Conservation (phyloP, 1,139 yeast genomes). For the Magnusiomyces sp. region DNA sequence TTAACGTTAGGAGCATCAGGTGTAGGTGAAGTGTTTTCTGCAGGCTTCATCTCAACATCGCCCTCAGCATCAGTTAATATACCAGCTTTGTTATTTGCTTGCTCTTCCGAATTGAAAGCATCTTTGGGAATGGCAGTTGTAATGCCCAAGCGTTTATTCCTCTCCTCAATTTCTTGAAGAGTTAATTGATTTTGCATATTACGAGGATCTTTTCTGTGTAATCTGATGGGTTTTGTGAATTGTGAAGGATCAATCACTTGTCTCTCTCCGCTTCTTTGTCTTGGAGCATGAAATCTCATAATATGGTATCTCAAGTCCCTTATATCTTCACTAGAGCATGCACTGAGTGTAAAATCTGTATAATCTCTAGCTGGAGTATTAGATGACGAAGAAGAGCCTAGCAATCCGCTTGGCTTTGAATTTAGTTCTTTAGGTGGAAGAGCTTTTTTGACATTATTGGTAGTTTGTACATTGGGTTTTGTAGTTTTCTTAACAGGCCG, state of each 20-base stretch:
- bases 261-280: conserved; percentile 30
- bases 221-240: conserved; percentile 72
- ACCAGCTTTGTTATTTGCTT: conserved; percentile 17
- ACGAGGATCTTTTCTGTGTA: conserved; percentile 89
- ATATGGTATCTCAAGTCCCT: conserved; percentile 73
- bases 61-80: conserved; percentile 22
- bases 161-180: conserved; percentile 50
- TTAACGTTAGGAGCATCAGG: conserved; percentile 14
- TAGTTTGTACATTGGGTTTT: no score
- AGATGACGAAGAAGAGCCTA: background rate
- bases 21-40: conserved; percentile 13
- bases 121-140: conserved; percentile 19
- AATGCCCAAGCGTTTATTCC: conserved; percentile 45
- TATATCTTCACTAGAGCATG: conserved; percentile 65
- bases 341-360: conserved; percentile 62
- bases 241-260: conserved; percentile 54
- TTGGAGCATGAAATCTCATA: conserved; percentile 65
- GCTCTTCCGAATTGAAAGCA: conserved; percentile 11
- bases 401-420: no score
- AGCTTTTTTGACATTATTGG: background rate
- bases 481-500: background rate
- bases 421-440: conserved; percentile 7
- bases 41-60: conserved; percentile 25
- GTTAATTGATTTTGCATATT: conserved; percentile 79
- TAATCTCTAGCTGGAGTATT: conserved; percentile 20